Percentiles rank a stretch among this genome's conserved stretches.
These are phyloP conservation scores for Citrus maxima DNA, from an alignment of 345 rosid genomes.

Conservation along the genomic window DNA sequence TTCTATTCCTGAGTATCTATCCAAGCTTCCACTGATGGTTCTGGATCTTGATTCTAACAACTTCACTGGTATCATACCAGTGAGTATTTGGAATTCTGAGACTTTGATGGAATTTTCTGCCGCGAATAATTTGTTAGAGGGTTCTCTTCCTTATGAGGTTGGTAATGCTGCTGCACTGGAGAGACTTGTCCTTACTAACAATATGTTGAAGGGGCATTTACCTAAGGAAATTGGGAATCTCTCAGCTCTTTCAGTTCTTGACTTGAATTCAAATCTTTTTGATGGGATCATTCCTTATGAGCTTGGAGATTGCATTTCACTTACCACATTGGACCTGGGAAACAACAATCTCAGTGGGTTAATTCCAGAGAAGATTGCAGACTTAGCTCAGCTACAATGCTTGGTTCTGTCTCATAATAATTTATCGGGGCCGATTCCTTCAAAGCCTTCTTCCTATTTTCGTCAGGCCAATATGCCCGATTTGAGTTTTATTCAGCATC, in stretches of 20 bases:
- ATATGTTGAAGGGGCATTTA: conserved; percentile 48
- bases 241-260: conserved; percentile 54
- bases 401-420: conserved; percentile 73
- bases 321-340: conserved; percentile 40
- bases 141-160: conserved; percentile 54
- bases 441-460: conserved; percentile 24
- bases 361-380: conserved; percentile 56
- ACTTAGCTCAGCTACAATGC: conserved; percentile 69
- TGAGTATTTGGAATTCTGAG: not conserved
- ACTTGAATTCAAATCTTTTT: conserved; percentile 69
- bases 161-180: conserved; percentile 56
- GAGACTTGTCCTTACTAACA: conserved; percentile 64
- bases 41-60: conserved; percentile 77
- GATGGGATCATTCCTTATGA: conserved; percentile 60
- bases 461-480: conserved; percentile 56
- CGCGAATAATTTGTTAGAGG: conserved; percentile 56
- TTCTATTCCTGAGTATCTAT: conserved; percentile 58
- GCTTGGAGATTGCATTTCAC: conserved; percentile 60
- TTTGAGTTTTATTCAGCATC: conserved; percentile 81
- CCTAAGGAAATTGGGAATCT: conserved; percentile 79
- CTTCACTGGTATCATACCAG: conserved; percentile 28
- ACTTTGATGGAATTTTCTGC: conserved; percentile 71
- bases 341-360: not conserved
- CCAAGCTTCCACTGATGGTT: conserved; percentile 67
- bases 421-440: conserved; percentile 11